These are phyloP conservation scores for Paraphoma sp. DNA, from an alignment of 2,329 filamentous ascomycete species.

Conservation along the genomic window DNA sequence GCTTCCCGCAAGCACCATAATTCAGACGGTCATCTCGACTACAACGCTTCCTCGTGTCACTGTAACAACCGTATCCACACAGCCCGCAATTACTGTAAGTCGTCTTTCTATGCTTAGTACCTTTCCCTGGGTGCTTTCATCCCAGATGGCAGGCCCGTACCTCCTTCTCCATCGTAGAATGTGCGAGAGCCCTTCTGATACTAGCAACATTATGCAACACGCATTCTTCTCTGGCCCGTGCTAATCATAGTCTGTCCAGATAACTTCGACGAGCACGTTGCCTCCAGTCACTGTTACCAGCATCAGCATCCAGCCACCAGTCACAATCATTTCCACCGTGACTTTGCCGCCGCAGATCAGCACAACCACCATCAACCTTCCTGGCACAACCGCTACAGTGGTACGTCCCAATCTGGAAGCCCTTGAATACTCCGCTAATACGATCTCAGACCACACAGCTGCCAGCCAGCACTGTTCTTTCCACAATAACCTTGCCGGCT, in stretches of 20 bases:
- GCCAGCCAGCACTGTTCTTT: constrained; percentile 29
- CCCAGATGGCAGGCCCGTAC: no score
- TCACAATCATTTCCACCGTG: background rate
- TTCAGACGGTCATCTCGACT: constrained; percentile 28
- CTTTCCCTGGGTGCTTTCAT: background rate
- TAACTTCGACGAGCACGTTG: background rate
- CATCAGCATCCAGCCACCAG: background rate
- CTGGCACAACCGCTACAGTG: constrained; percentile 10
- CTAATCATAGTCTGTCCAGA: background rate
- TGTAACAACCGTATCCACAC: background rate
- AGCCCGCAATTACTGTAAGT: constrained; percentile 1
- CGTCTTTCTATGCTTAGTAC: background rate
- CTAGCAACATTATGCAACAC: no score
- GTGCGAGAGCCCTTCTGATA: no score
- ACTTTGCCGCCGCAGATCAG: background rate
- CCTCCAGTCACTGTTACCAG: background rate
- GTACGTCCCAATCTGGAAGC: constrained; percentile 7
- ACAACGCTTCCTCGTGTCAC: constrained; percentile 16
- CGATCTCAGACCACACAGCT: constrained; percentile 13
- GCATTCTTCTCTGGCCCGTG: background rate
- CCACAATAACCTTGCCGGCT: constrained; percentile 25
- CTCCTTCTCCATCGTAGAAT: no score
- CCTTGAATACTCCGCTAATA: no score
- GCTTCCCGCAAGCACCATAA: constrained; percentile 20
- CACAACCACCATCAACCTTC: constrained; percentile 6